A percentile compares a stretch with the other conserved stretches of the same genome.
phyloP scores from a whole-genome alignment of 1,284 basidiomycete species.

The Macrocystidia cucumis region DNA sequence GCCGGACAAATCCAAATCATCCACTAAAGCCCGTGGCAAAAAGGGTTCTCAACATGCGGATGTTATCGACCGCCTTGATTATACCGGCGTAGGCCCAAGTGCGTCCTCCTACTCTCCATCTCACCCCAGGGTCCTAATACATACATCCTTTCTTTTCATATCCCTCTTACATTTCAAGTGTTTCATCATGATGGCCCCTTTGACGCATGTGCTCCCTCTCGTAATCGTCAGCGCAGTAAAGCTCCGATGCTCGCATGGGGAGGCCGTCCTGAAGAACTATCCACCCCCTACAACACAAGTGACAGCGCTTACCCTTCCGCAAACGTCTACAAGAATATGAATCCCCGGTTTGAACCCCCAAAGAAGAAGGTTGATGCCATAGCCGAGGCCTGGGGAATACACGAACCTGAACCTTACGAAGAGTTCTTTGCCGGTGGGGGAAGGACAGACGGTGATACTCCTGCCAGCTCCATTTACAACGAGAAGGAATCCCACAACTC shows the following conservation, averaged over 20 bases:
- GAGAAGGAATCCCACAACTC: slow-evolving; percentile 42
- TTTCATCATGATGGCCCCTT: slow-evolving; percentile 87
- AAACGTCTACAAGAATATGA: slow-evolving; percentile 35
- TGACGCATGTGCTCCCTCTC: slow-evolving; percentile 81
- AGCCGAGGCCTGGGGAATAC: slow-evolving; percentile 83
- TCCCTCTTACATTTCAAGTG: slow-evolving; percentile 36
- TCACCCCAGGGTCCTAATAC: no score
- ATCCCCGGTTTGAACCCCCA: slow-evolving; percentile 48
- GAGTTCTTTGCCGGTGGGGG: slow-evolving; percentile 73
- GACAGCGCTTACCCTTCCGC: slow-evolving; percentile 47
- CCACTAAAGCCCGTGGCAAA: slow-evolving; percentile 37
- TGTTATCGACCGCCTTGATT: slow-evolving; percentile 42
- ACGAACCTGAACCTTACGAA: slow-evolving; percentile 81
- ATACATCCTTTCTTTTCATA: no score
- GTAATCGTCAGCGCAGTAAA: slow-evolving; percentile 69
- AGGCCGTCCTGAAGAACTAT: slow-evolving; percentile 33
- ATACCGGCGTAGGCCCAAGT: slow-evolving; percentile 65
- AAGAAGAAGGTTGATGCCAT: slow-evolving; percentile 77
- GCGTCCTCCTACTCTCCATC: slow-evolving; percentile 21
- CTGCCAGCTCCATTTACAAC: slow-evolving; percentile 58
- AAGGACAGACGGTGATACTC: slow-evolving; percentile 48
- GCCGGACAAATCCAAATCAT: slow-evolving; percentile 45
- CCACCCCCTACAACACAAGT: slow-evolving; percentile 23
- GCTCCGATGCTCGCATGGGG: slow-evolving; percentile 80
- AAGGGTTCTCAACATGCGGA: slow-evolving; percentile 60